Evolutionary conservation across 2,329 filamentous ascomycete genomes (phyloP), one percentile per base, ranked within the genome.

Genomic region (Emergomyces africanus): DNA sequence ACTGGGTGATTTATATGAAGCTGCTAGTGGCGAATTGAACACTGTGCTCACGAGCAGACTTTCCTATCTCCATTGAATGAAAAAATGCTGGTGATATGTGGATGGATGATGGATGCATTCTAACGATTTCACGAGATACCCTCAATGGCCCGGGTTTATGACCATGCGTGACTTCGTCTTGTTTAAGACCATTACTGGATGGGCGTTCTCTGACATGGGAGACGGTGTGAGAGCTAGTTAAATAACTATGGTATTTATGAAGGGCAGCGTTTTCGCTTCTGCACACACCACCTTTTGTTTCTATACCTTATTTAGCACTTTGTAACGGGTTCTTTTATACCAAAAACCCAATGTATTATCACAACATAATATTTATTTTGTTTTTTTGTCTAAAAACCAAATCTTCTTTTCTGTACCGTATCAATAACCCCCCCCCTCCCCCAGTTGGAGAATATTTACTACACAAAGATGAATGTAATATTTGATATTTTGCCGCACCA

Each of bases 1-100:
- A 12, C 51, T 64, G 28, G 55, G 59, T 12, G 51, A 60, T 14
- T 33, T 55, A 12, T 63, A 62, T 30, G 42, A 57, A 51, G 48
- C 44, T 49, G 57, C 55, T 37, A 58, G 30, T 25, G 33, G 49
- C 25, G 44, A 60, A 15, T 20, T 59, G 15, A 51, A 55, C 15
- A 33, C 25, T 14, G 15, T 37, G 25, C 18, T 62, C 9, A 33
- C 42, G 33, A 20, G 50, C 37, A 58, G 53, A 28, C 25, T 60
- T 4, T 37, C 39, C 23, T 23, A n/a, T 23, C 53, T 55, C 20
- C 18, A 23, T 6, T 50, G 10, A 50, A 35, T 50, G 48, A 50
- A 8, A 50, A 50, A 6, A 50, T 14, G 3, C 18, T 20, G 18
- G 28, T 15, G 48, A 33, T 28, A n/a, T 30, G 30, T 50, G 25